Evolutionary conservation across 352 stramenopile species (phyloP).

Genomic region (Phytophthora ramorum): DNA sequence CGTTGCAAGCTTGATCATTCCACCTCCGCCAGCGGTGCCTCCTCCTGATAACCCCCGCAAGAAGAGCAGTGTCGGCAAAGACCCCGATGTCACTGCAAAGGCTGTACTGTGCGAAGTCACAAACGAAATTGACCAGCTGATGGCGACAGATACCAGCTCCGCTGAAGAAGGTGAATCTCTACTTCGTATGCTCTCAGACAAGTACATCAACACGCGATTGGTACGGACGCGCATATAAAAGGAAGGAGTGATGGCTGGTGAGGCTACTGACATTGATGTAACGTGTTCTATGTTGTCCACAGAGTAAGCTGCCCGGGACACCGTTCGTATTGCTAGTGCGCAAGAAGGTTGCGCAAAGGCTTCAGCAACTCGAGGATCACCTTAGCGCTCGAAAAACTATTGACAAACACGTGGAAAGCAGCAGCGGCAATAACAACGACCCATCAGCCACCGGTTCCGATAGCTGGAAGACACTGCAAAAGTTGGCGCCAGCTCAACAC

Average conservation of each 20-base stretch:
- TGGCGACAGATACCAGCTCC: conserved; percentile 6
- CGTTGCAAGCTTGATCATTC: conserved; percentile 32
- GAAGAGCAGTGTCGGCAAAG: conserved; percentile 6
- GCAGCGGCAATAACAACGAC: conserved; percentile 17
- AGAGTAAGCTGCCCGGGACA: conserved; percentile 54
- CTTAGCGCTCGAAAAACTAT: conserved; percentile 2
- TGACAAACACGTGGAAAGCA: neutral
- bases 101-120: conserved; percentile 48
- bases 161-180: conserved; percentile 21
- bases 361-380: conserved; percentile 42
- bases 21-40: conserved; percentile 20
- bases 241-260: neutral
- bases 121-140: conserved; percentile 54
- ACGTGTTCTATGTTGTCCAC: neutral
- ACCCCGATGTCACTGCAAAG: conserved; percentile 50
- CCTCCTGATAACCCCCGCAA: conserved; percentile 21
- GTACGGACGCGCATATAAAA: conserved; percentile 23
- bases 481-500: conserved; percentile 42
- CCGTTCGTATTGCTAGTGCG: conserved; percentile 59
- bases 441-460: neutral
- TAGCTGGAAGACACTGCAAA: conserved; percentile 22
- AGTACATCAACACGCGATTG: conserved; percentile 47
- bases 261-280: neutral
- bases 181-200: conserved; percentile 48
- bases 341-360: conserved; percentile 53